These are phyloP conservation scores for Meripilus lineatus DNA, from an alignment of 1,284 basidiomycete genomes.

Conservation along the genomic window DNA sequence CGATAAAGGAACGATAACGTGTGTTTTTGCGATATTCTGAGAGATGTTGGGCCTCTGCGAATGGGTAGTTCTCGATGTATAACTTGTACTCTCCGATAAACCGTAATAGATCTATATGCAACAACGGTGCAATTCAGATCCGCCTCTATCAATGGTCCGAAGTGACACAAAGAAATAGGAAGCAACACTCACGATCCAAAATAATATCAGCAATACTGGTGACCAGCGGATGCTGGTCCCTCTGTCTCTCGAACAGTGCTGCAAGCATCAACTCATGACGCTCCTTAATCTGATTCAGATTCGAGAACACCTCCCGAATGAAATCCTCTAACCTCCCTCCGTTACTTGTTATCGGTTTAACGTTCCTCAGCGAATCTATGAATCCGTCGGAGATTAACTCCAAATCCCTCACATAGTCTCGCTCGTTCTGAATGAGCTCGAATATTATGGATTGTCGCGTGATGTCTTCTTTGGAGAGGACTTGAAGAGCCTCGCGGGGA, in stretches of 20 bases:
- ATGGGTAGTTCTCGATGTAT: constrained; percentile 81
- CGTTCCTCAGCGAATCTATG: constrained; percentile 52
- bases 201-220: constrained; percentile 75
- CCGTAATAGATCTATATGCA: constrained; percentile 31
- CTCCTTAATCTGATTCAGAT: constrained; percentile 55
- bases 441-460: constrained; percentile 79
- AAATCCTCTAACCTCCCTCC: constrained; percentile 55
- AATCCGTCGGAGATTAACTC: constrained; percentile 68
- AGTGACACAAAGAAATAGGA: constrained; percentile 12
- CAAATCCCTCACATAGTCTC: constrained; percentile 75
- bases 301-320: constrained; percentile 71
- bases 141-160: constrained; percentile 8
- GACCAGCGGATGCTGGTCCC: constrained; percentile 75
- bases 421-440: constrained; percentile 78
- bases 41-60: constrained; percentile 74
- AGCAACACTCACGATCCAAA: constrained; percentile 51
- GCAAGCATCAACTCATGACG: constrained; percentile 66
- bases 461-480: constrained; percentile 66
- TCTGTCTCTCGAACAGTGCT: constrained; percentile 65
- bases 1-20: constrained; percentile 61
- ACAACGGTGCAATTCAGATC: constrained; percentile 7
- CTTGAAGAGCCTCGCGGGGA: constrained; percentile 59
- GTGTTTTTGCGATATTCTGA: constrained; percentile 64
- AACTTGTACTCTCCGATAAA: constrained; percentile 66
- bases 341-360: constrained; percentile 48